Conservation (phyloP, 371 early-diverging fungal species). For the Mortierella polycephala region DNA sequence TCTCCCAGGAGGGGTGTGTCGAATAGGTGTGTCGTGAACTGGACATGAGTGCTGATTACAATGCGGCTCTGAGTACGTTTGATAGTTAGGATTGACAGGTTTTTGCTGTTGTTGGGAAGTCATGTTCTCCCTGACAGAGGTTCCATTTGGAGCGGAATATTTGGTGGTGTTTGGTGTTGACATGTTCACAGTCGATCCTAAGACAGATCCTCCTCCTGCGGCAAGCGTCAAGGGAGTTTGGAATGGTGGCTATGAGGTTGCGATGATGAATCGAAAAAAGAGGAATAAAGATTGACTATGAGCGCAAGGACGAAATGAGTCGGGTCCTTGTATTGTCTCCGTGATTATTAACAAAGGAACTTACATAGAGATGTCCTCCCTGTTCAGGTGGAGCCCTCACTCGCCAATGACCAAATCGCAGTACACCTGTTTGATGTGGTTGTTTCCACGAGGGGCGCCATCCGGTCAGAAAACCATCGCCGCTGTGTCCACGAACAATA, state of each 20-base stretch:
- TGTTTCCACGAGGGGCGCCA: conserved; percentile 52
- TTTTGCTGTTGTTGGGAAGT: not conserved
- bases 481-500: conserved; percentile 51
- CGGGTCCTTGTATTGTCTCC: no score
- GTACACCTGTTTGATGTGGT: conserved; percentile 44
- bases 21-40: not conserved
- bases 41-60: not conserved
- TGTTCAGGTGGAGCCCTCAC: conserved; percentile 36
- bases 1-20: not conserved
- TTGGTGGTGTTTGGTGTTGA: not conserved
- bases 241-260: conserved; percentile 36
- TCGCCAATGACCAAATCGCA: conserved; percentile 54
- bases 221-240: conserved; percentile 54
- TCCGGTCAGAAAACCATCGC: conserved; percentile 52
- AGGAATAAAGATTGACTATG: no score
- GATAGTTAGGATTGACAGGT: not conserved
- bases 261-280: no score
- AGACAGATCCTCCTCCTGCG: conserved; percentile 44
- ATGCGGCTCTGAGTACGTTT: not conserved
- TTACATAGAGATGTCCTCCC: conserved; percentile 39
- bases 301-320: no score
- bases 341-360: not conserved
- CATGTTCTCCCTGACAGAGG: not conserved
- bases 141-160: not conserved
- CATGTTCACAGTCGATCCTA: conserved; percentile 25